phyloP scores from a whole-genome alignment of 768 basidiomycete genomes.

The Trametes meyenii region DNA sequence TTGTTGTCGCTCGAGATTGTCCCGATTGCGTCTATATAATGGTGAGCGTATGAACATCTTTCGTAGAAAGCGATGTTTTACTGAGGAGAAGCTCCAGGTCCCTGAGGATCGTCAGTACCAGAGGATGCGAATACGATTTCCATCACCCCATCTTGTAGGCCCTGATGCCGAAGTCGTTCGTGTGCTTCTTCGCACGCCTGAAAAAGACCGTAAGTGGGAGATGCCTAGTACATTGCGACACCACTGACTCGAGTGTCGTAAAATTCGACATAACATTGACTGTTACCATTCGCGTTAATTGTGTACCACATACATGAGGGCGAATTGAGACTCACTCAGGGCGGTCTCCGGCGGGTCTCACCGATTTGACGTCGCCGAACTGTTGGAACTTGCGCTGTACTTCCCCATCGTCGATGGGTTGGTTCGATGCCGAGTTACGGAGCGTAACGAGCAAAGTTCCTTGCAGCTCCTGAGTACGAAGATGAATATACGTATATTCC shows the following conservation, averaged over 20 bases:
- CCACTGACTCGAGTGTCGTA: constrained; percentile 80
- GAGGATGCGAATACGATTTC: constrained; percentile 91
- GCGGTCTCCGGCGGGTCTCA: constrained; percentile 67
- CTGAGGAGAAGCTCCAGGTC: constrained; percentile 41
- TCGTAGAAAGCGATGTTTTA: constrained; percentile 27
- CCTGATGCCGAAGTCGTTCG: constrained; percentile 78
- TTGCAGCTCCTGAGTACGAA: constrained; percentile 63
- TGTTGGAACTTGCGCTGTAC: constrained; percentile 84
- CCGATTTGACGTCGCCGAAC: constrained; percentile 87
- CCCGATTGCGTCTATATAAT: constrained; percentile 37
- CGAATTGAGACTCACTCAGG: constrained; percentile 49
- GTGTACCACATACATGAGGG: neutral
- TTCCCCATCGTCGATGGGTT: constrained; percentile 81
- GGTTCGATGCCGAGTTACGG: constrained; percentile 66
- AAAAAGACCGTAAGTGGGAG: constrained; percentile 14
- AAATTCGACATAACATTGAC: constrained; percentile 91
- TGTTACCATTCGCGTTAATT: constrained; percentile 36
- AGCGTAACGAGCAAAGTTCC: constrained; percentile 83
- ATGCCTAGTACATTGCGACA: neutral
- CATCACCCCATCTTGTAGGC: constrained; percentile 83
- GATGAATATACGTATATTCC: neutral
- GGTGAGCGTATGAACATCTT: neutral
- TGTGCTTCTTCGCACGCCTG: constrained; percentile 80
- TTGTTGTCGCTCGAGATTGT: constrained; percentile 38
- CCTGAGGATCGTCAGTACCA: constrained; percentile 44